Percentiles rank a stretch among this genome's conserved stretches.
These are phyloP conservation scores for Petunia hybrid DNA, from an alignment of 305 asterid genomes.

Conservation along the genomic window DNA sequence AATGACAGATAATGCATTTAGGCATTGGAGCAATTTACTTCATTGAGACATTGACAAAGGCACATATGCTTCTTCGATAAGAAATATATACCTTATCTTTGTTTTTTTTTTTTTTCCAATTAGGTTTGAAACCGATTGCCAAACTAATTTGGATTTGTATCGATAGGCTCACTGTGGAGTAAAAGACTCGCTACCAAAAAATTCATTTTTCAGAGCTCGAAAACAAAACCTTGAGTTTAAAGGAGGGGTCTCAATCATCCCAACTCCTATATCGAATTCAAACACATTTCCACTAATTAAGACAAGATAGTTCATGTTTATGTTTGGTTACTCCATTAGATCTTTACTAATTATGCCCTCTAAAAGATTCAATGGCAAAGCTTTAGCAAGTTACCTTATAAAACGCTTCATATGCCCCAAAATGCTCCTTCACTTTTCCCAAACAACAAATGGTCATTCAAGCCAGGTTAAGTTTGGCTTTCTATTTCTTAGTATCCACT, in stretches of 20 bases:
- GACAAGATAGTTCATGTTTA: background rate
- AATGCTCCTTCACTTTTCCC: background rate
- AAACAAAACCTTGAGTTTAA: too few relatives aligned
- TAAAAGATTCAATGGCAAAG: background rate
- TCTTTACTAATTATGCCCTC: background rate
- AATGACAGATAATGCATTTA: constrained; percentile 15
- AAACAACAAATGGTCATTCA: too few relatives aligned
- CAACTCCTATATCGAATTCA: background rate
- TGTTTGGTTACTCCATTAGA: background rate
- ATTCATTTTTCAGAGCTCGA: too few relatives aligned
- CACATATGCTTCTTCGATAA: background rate
- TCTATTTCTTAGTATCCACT: too few relatives aligned
- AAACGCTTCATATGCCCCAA: background rate
- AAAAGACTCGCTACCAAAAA: too few relatives aligned
- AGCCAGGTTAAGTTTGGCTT: too few relatives aligned
- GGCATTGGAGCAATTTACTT: too few relatives aligned
- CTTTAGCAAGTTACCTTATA: background rate
- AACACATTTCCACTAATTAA: background rate
- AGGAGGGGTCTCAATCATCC: too few relatives aligned
- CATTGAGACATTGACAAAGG: too few relatives aligned
- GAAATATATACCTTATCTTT: background rate
- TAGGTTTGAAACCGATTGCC: background rate
- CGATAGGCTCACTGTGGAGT: too few relatives aligned
- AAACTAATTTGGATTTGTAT: too few relatives aligned
- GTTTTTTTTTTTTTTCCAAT: background rate